A percentile compares a stretch with the other conserved stretches of the same genome.
These are phyloP conservation scores for Persicaria maculosa DNA, from an alignment of 148 eudicot species.

Conservation along the genomic window DNA sequence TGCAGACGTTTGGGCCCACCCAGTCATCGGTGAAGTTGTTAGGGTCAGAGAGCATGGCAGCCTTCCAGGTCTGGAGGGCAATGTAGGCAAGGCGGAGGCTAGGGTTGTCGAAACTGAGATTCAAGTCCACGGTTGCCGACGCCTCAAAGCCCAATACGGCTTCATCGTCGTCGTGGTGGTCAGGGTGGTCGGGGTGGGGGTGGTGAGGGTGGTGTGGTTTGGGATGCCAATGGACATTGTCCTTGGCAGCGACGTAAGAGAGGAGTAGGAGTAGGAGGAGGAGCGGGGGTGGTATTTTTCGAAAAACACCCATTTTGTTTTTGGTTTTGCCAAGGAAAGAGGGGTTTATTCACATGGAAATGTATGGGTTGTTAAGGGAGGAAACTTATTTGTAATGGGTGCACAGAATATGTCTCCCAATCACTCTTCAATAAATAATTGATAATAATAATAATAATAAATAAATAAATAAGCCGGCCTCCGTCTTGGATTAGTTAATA, in stretches of 20 bases:
- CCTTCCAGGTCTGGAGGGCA: constrained; percentile 82
- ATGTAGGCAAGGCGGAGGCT: constrained; percentile 60
- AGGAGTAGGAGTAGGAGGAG: neutral
- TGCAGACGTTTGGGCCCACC: constrained; percentile 70
- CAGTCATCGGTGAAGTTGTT: constrained; percentile 74
- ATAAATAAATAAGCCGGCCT: too few relatives aligned
- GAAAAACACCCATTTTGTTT: neutral
- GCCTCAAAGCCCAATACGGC: neutral
- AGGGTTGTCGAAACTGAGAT: constrained; percentile 39
- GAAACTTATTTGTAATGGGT: constrained; percentile 10
- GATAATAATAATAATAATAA: too few relatives aligned
- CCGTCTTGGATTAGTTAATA: too few relatives aligned
- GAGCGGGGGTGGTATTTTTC: neutral
- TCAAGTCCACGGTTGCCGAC: neutral
- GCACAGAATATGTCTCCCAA: constrained; percentile 8
- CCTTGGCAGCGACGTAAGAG: neutral
- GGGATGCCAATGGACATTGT: neutral
- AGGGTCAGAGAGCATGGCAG: constrained; percentile 74
- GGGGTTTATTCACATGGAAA: neutral
- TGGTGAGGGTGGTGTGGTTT: neutral
- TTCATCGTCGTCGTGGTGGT: neutral
- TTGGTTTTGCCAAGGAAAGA: neutral
- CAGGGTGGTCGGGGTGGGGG: neutral
- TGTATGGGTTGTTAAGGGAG: neutral
- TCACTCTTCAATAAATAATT: too few relatives aligned